Percentiles rank a stretch among this genome's conserved stretches.
Evolutionary conservation across 805 yeast genomes (phyloP).

Genomic region (Tetrapisispora phaffii): DNA sequence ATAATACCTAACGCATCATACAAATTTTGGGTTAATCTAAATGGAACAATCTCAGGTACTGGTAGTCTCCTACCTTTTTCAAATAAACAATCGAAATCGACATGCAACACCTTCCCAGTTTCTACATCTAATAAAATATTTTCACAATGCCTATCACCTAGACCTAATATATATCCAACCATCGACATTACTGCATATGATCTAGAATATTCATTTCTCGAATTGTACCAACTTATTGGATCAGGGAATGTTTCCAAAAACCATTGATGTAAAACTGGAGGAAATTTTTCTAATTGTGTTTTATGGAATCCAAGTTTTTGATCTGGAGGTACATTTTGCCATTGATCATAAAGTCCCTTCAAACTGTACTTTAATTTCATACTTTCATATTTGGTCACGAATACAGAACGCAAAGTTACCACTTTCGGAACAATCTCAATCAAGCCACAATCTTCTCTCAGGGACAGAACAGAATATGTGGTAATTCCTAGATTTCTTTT

Average conservation of each 20-base stretch:
- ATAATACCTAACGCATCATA: conserved; percentile 82
- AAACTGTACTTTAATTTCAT: conserved; percentile 30
- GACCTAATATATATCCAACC: conserved; percentile 86
- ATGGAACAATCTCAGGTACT: conserved; percentile 91
- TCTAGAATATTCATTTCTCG: conserved; percentile 63
- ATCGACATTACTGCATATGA: conserved; percentile 94
- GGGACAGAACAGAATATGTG: conserved; percentile 81
- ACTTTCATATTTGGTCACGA: conserved; percentile 36
- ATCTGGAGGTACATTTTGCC: conserved; percentile 19
- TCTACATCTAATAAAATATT: conserved; percentile 66
- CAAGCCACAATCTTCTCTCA: conserved; percentile 79
- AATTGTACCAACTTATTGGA: conserved; percentile 77
- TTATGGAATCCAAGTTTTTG: conserved; percentile 20
- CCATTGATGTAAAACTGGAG: conserved; percentile 80
- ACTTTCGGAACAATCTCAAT: conserved; percentile 84
- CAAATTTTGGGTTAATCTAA: conserved; percentile 79
- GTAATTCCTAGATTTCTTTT: conserved; percentile 61
- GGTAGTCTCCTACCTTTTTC: conserved; percentile 67
- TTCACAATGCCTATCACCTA: conserved; percentile 96
- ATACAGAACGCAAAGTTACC: conserved; percentile 56
- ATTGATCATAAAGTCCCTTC: conserved; percentile 17
- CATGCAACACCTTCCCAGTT: conserved; percentile 78
- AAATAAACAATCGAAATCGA: conserved; percentile 92
- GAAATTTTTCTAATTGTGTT: conserved; percentile 30
- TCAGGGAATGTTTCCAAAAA: conserved; percentile 82